Evolutionary conservation across 2,329 filamentous ascomycete species (phyloP).

Genomic region (Penicillium verrucosum): DNA sequence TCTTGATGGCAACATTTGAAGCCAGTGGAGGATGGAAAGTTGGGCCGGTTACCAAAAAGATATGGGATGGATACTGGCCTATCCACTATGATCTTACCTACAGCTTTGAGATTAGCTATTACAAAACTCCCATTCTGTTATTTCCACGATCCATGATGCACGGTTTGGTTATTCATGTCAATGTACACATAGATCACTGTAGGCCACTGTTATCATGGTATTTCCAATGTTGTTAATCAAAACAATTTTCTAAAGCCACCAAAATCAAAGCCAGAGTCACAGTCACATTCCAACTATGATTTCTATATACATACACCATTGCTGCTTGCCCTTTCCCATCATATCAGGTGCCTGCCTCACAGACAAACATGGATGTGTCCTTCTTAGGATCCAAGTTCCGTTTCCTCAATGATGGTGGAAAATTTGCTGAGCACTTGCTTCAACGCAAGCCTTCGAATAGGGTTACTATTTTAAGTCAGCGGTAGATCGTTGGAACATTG

Average conservation of each 20-base stretch:
- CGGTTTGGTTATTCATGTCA: not conserved
- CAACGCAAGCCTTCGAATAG: constrained; percentile 75
- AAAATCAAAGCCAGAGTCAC: not conserved
- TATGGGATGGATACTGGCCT: constrained; percentile 53
- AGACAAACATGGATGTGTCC: too few species aligned
- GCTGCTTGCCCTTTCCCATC: not conserved
- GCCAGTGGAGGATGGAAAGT: constrained; percentile 43
- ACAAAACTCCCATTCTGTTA: not conserved
- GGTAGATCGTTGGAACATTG: not conserved
- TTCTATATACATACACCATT: not conserved
- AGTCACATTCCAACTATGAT: not conserved
- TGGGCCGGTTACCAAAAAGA: constrained; percentile 46
- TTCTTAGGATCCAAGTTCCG: constrained; percentile 1
- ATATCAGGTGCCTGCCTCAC: too few species aligned
- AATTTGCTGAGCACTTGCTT: constrained; percentile 80
- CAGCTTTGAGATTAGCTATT: constrained; percentile 23
- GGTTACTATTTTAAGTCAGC: constrained; percentile 43
- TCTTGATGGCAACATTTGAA: constrained; percentile 48
- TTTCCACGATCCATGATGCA: not conserved
- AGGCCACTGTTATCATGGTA: not conserved
- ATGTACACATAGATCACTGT: not conserved
- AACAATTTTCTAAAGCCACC: not conserved
- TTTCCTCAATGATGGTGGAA: constrained; percentile 73
- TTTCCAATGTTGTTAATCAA: not conserved
- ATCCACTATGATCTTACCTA: constrained; percentile 45